Evolutionary conservation across 495 filamentous ascomycete genomes (phyloP), one percentile per base, ranked within the genome.

Genomic region (Penicillium steckii): DNA sequence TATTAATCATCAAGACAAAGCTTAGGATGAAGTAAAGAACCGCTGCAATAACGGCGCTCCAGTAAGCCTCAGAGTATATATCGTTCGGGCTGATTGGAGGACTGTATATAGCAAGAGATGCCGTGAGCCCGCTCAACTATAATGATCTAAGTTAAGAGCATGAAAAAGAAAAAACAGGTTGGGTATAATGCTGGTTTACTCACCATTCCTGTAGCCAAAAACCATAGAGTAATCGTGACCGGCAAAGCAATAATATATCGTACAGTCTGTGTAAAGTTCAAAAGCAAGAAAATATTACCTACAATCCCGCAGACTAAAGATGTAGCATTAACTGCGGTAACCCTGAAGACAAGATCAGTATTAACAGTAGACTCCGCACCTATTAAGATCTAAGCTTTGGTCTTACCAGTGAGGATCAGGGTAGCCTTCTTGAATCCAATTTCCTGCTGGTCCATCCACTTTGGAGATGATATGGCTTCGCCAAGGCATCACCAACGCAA

Each of bases 231-330:
- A 25, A 90, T 89, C 0, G 86, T 84, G 23, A 81, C 65, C 0
- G 88, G 87, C 22, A 91, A 61, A 3, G 88, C 85, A 42, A 91
- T 70, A 45, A 89, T 88, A 66, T 96, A 96, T 21, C 89, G 80
- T 8, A 96, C 76, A 4, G 83, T 75, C 40, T 81, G 78, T 4
- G 91, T 90, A 76, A 97, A 96, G 69, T 96, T 96, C 50, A 87
- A 78, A 1, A 91, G 66, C n/a, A 91, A 72, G 55, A 87, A 84
- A 3, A 89, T 46, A 60, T 92, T 90, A 4, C 88, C 88, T 2
- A 80, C 64, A 22, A 90, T 79, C 6, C 86, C 88, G 46, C 73
- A 83, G 6, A 76, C 79, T 5, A 91, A 74, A 13, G 85, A 88
- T 10, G 80, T 66, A 3, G 78, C 84, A 66, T 91, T 91, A n/a